These are phyloP conservation scores for Ceratobasidium sp. DNA, from an alignment of 1,284 basidiomycete species.

Conservation along the genomic window DNA sequence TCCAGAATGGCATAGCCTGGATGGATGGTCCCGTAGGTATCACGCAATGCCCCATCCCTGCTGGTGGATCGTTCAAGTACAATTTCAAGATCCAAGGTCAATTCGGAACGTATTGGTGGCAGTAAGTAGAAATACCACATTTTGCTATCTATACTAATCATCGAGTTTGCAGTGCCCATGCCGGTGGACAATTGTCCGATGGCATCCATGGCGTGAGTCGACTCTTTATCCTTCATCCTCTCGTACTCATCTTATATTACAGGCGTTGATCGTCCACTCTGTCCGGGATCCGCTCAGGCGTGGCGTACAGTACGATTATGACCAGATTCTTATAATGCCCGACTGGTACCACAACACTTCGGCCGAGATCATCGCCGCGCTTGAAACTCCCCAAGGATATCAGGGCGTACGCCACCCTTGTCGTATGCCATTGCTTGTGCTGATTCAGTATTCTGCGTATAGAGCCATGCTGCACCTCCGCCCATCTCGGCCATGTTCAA, in stretches of 20 bases:
- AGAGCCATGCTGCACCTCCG: constrained; percentile 29
- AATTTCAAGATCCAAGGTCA: constrained; percentile 57
- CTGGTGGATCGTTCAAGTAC: constrained; percentile 64
- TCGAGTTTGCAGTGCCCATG: constrained; percentile 31
- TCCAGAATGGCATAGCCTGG: constrained; percentile 59
- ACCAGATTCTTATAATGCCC: constrained; percentile 57
- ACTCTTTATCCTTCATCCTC: too few relatives aligned
- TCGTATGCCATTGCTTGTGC: background rate
- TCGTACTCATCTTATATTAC: constrained; percentile 12
- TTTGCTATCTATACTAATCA: background rate
- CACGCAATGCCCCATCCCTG: constrained; percentile 66
- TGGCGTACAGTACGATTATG: constrained; percentile 57
- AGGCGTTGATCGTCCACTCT: constrained; percentile 59
- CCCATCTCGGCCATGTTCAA: constrained; percentile 33
- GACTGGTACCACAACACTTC: constrained; percentile 59
- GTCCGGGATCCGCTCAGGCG: constrained; percentile 53
- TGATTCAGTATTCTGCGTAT: background rate
- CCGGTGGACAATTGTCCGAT: constrained; percentile 33
- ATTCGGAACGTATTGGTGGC: constrained; percentile 57
- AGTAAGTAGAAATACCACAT: constrained; percentile 52
- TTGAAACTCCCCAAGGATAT: constrained; percentile 56
- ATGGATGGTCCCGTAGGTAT: constrained; percentile 63
- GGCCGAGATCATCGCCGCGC: constrained; percentile 53
- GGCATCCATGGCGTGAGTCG: too few relatives aligned
- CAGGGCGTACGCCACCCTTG: constrained; percentile 52